phyloP scores from a whole-genome alignment of 768 basidiomycete genomes.

The Hypsizygus marmoreus region DNA sequence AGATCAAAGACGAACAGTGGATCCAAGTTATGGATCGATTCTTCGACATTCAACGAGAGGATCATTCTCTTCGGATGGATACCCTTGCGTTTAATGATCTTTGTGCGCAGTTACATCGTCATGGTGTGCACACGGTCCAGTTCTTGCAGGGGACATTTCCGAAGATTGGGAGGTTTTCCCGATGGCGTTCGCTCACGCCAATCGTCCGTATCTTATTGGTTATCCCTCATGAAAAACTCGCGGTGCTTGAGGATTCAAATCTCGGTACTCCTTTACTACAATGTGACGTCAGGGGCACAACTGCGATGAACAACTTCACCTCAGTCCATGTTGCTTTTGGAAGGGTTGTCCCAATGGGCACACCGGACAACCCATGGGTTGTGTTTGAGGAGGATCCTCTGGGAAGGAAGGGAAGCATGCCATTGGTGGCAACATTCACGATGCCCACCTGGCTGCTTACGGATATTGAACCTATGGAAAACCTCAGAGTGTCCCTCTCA shows the following conservation, averaged over 20 bases:
- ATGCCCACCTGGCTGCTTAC: constrained; percentile 28
- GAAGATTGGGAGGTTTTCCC: constrained; percentile 23
- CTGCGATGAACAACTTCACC: constrained; percentile 26
- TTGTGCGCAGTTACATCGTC: constrained; percentile 30
- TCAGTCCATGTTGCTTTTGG: constrained; percentile 26
- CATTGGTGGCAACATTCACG: constrained; percentile 27
- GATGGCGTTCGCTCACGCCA: constrained; percentile 27
- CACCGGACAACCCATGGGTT: constrained; percentile 12
- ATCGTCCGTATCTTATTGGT: constrained; percentile 31
- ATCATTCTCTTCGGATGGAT: constrained; percentile 28
- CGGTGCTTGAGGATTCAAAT: constrained; percentile 19
- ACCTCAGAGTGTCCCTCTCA: constrained; percentile 18
- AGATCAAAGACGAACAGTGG: constrained; percentile 25
- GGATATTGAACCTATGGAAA: constrained; percentile 12
- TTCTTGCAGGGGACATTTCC: constrained; percentile 5
- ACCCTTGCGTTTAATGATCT: constrained; percentile 35
- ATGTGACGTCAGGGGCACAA: constrained; percentile 21
- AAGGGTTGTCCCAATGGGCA: constrained; percentile 17
- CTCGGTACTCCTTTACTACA: constrained; percentile 29
- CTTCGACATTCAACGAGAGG: constrained; percentile 20
- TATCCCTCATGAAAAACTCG: constrained; percentile 30
- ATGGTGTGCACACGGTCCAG: constrained; percentile 24
- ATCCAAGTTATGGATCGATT: constrained; percentile 28
- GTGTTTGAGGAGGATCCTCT: constrained; percentile 22
- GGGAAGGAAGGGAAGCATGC: constrained; percentile 25